Evolutionary conservation across 75 land plant species (phyloP), one percentile per base, ranked within the genome.

Genomic region (Selaginella tamariscina): DNA sequence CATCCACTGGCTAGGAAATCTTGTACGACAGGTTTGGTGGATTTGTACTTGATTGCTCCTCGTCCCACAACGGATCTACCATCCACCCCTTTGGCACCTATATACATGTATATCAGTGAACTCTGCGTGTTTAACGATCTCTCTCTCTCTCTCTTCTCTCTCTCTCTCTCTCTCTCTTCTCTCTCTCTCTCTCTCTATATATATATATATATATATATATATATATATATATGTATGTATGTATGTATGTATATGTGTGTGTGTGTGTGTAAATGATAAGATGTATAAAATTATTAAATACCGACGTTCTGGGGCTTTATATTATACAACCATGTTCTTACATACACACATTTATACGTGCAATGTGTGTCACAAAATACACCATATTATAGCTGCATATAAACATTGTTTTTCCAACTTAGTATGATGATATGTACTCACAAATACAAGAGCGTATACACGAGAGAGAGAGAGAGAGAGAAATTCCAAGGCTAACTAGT

Each of bases 1-100:
- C 2, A 70, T 73, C 95, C 95, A 93, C 72, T 80, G 94, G 83
- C 98, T 93, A 0, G 98, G 98, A 69, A 74, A 78, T 32, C 0
- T 27, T 70, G 68, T 86, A 76, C 56, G 82, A 79, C 27, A 67
- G 56, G 54, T 70, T 44, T 1, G 62, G 62, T 27, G 74, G 66
- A 30, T 71, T 66, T 72, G 24, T 56, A 31, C 39, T 39, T 59
- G 79, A 79, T 33, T 72, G 75, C 74, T 92, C 98, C 1, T 32
- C 57, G 11, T 89, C 96, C 95, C 95, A 93, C 0, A 77, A 69
- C 18, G 86, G 82, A 75, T 93, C 98, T 68, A 93, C 68, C 65
- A 82, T 80, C 98, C 98, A 93, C 70, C 86, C 86, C 67, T 85
- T 89, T 0, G 98, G 96, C 32, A 93, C 98, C 98, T 93, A 82